These are phyloP conservation scores for Irpex lacteus DNA, from an alignment of 1,284 basidiomycete species.

Conservation along the genomic window DNA sequence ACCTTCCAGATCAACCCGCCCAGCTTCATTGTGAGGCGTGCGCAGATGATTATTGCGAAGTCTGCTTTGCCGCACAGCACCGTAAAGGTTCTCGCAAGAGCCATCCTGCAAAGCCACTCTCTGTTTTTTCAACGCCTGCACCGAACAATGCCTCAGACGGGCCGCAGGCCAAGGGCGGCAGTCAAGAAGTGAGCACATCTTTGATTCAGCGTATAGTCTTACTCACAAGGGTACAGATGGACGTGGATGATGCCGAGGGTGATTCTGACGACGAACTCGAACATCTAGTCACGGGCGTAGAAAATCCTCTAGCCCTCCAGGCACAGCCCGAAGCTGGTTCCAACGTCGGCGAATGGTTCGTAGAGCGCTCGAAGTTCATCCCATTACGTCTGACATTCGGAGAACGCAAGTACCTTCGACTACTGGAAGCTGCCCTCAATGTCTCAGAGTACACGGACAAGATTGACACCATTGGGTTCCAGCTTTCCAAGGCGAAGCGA, in stretches of 20 bases:
- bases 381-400: slow-evolving; percentile 67
- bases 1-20: slow-evolving; percentile 69
- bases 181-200: slow-evolving; percentile 21
- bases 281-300: slow-evolving; percentile 24
- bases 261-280: slow-evolving; percentile 45
- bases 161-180: slow-evolving; percentile 16
- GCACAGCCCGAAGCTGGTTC: slow-evolving; percentile 55
- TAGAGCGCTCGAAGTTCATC: slow-evolving; percentile 74
- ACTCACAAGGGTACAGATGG: slow-evolving; percentile 37
- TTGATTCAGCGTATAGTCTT: not conserved
- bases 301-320: slow-evolving; percentile 34
- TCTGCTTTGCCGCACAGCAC: slow-evolving; percentile 80
- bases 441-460: slow-evolving; percentile 86
- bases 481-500: slow-evolving; percentile 73
- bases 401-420: slow-evolving; percentile 77
- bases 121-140: slow-evolving; percentile 18
- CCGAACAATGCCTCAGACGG: no score
- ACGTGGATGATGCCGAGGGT: slow-evolving; percentile 41
- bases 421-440: slow-evolving; percentile 74
- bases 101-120: slow-evolving; percentile 55
- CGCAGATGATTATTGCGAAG: slow-evolving; percentile 71
- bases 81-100: slow-evolving; percentile 71
- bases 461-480: slow-evolving; percentile 73
- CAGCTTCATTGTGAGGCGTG: slow-evolving; percentile 70
- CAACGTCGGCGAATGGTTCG: slow-evolving; percentile 76